phyloP scores from a whole-genome alignment of 176 grass and related monocot species.

The Raddia distichophylla region DNA sequence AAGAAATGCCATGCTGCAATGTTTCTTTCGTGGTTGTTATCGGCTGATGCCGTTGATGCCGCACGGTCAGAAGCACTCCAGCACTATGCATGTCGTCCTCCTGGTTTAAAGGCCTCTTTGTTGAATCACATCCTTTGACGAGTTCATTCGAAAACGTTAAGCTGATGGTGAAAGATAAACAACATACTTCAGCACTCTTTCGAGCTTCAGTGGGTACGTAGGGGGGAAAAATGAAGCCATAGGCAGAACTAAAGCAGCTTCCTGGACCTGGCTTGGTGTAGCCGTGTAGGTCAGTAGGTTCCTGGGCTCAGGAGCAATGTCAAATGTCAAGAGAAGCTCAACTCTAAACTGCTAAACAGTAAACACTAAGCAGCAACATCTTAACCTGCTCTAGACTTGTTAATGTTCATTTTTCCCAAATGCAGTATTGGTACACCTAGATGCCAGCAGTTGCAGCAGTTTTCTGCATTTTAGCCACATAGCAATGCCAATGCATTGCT shows the following conservation, averaged over 20 bases:
- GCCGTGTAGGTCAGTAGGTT: not conserved
- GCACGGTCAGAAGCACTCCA: slow-evolving; percentile 6
- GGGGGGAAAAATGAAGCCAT: not conserved
- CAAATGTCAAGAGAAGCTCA: not conserved
- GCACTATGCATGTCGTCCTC: not conserved
- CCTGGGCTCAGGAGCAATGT: not conserved
- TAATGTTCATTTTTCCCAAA: not conserved
- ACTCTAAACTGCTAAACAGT: not conserved
- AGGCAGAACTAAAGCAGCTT: not conserved
- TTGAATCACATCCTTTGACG: no score
- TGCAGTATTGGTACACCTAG: slow-evolving; percentile 1
- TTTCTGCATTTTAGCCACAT: not conserved
- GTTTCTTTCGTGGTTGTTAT: not conserved
- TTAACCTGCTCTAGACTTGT: not conserved
- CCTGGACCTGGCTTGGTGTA: not conserved
- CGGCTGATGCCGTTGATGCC: not conserved
- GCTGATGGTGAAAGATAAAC: no score
- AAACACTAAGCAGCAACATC: not conserved
- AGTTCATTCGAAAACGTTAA: no score
- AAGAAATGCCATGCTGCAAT: no score
- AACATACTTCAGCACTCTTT: no score
- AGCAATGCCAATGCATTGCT: not conserved
- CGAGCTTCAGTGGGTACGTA: not conserved
- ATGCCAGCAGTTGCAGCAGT: not conserved
- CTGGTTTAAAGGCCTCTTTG: not conserved